phyloP scores from a whole-genome alignment of 2,329 filamentous ascomycete genomes.

The Mollisia scopiformis region DNA sequence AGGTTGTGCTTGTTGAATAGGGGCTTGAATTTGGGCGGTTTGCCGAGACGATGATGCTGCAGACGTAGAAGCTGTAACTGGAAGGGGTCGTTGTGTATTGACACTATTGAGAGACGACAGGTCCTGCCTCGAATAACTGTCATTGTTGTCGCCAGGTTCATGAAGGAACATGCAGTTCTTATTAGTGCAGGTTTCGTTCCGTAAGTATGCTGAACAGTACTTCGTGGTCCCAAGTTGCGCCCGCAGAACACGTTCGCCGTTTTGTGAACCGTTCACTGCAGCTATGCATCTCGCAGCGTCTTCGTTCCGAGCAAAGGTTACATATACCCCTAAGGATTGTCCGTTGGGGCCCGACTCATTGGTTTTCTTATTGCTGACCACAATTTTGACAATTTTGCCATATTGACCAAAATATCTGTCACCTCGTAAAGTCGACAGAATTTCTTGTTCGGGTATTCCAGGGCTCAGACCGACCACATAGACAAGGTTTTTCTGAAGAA shows the following conservation, averaged over 20 bases:
- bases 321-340: conserved; percentile 87
- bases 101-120: conserved; percentile 93
- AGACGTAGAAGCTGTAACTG: conserved; percentile 52
- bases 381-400: conserved; percentile 97
- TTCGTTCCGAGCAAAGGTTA: conserved; percentile 92
- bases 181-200: conserved; percentile 93
- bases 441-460: conserved; percentile 86
- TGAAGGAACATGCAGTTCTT: conserved; percentile 98
- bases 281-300: conserved; percentile 90
- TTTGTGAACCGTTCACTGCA: conserved; percentile 89
- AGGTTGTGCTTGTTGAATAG: conserved; percentile 37
- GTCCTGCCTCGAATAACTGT: conserved; percentile 94
- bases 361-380: conserved; percentile 85
- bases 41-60: conserved; percentile 55
- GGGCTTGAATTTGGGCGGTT: conserved; percentile 42
- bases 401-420: conserved; percentile 97
- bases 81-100: conserved; percentile 72
- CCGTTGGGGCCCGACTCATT: conserved; percentile 63
- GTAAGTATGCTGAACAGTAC: conserved; percentile 95
- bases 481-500: conserved; percentile 97
- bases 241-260: conserved; percentile 83
- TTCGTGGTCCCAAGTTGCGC: conserved; percentile 89
- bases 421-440: conserved; percentile 87
- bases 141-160: conserved; percentile 96
- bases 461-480: conserved; percentile 96